A percentile compares a stretch with the other conserved stretches of the same genome.
phyloP scores from a whole-genome alignment of 352 stramenopile genomes.

The Globisporangium alternatum region DNA sequence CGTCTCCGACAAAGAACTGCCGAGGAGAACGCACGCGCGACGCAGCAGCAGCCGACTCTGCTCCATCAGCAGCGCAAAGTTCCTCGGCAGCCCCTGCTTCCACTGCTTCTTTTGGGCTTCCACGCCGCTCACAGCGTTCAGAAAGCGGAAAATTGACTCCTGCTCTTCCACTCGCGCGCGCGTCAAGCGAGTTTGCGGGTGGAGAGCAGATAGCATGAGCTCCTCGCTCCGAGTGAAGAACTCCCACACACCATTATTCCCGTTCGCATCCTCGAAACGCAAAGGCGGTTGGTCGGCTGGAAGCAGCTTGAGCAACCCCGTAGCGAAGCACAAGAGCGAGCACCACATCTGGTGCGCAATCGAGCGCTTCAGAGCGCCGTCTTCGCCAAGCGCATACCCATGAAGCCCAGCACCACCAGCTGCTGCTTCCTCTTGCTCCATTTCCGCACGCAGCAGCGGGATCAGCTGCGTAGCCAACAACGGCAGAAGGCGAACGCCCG shows the following conservation, averaged over 20 bases:
- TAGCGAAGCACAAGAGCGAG: conserved; percentile 41
- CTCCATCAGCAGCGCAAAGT: conserved; percentile 58
- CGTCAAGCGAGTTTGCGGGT: conserved; percentile 33
- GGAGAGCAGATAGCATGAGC: conserved; percentile 36
- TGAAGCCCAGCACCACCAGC: conserved; percentile 18
- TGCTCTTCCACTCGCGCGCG: conserved; percentile 50
- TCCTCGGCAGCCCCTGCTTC: conserved; percentile 54
- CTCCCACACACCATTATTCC: conserved; percentile 36
- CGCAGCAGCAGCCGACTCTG: conserved; percentile 53
- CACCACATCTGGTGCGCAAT: conserved; percentile 62
- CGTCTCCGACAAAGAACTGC: conserved; percentile 41
- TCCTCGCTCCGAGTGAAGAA: conserved; percentile 53
- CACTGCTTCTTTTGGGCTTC: conserved; percentile 36
- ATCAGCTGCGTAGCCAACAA: conserved; percentile 52
- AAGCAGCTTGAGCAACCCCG: conserved; percentile 36
- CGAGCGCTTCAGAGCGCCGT: conserved; percentile 27
- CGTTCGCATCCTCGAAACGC: conserved; percentile 13
- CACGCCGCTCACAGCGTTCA: conserved; percentile 42
- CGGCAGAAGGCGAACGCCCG: conserved; percentile 31
- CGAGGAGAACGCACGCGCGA: conserved; percentile 51
- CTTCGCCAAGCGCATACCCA: conserved; percentile 27
- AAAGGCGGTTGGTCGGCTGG: background rate
- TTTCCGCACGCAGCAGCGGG: conserved; percentile 34
- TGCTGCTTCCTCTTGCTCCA: conserved; percentile 34
- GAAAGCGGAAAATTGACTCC: conserved; percentile 34